Evolutionary conservation across 495 filamentous ascomycete species (phyloP), one percentile per base, ranked within the genome.

Genomic region (Penicillium flavigenum): DNA sequence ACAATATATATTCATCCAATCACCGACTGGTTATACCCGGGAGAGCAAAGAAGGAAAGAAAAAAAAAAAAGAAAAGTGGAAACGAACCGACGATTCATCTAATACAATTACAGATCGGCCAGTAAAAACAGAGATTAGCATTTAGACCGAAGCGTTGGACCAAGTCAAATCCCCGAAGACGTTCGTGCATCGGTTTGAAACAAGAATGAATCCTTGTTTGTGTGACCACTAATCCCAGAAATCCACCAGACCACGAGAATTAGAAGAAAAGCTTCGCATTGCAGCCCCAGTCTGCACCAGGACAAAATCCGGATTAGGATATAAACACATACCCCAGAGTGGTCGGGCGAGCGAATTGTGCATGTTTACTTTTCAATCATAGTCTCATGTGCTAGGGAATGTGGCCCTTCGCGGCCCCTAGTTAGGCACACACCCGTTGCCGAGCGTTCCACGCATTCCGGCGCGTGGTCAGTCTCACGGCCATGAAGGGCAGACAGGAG

Each of bases 301-400:
- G n/a, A 42, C 17, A 3, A 11, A 3, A 11, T 19, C 42, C 52
- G 52, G 16, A 52, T 20, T 27, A 29, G 31, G 42, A 6, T 38
- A 12, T n/a, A 19, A n/a, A 7, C 7, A 46, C 52, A 54, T 54
- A 54, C 42, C 29, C 42, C 29, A 47, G 42, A 36, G 42, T 54
- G 52, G 42, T 36, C 31, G 20, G 52, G 42, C 4, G 6, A 53
- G 20, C 4, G 5, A 16, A 50, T 24, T 36, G 6, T 24, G 31
- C 31, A 38, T 46, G 42, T 54, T 36, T 47, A 4, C 19, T 32
- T 45, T 12, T 34, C 10, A 1, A 9, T 14, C 3, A 29, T 31
- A 42, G 43, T 57, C 52, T 44, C 26, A 29, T 57, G 44, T 11
- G 31, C 36, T 48, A 2, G 38, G 27, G 59, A 58, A 61, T 61